phyloP scores from a whole-genome alignment of 257 asterid genomes.

The Solanum medicagineum region DNA sequence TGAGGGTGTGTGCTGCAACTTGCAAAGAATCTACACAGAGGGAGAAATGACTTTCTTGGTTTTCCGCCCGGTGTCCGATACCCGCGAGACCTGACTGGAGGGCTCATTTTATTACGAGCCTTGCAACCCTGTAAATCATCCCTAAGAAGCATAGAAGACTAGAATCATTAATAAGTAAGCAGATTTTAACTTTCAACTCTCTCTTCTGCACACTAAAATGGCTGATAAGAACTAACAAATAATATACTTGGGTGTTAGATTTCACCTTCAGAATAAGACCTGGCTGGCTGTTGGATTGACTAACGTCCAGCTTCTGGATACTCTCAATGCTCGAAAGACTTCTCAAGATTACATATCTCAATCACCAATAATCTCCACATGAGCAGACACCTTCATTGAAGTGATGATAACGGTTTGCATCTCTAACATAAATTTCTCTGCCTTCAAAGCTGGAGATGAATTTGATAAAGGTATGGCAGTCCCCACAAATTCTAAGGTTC shows the following conservation, averaged over 20 bases:
- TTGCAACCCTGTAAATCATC: neutral
- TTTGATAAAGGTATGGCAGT: constrained; percentile 72
- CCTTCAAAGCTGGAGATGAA: constrained; percentile 55
- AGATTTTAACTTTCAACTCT: no score
- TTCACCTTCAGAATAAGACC: neutral
- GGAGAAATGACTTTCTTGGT: neutral
- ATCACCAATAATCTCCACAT: constrained; percentile 86
- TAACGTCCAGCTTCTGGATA: neutral
- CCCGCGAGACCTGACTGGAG: no score
- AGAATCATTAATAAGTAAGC: neutral
- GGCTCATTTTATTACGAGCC: no score
- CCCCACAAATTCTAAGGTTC: constrained; percentile 88
- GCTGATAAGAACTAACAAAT: neutral
- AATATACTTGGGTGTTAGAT: neutral
- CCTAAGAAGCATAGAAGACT: neutral
- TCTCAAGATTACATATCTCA: neutral
- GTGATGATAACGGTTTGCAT: constrained; percentile 80
- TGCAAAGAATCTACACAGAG: neutral
- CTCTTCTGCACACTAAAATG: neutral
- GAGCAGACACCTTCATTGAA: constrained; percentile 76
- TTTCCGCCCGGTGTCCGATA: no score
- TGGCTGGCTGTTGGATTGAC: neutral
- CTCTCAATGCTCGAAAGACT: neutral
- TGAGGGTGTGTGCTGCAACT: neutral
- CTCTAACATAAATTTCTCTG: constrained; percentile 80